Percentiles rank a stretch among this genome's conserved stretches.
phyloP scores from a whole-genome alignment of 2,329 filamentous ascomycete genomes.

The Fusarium sublunatum region DNA sequence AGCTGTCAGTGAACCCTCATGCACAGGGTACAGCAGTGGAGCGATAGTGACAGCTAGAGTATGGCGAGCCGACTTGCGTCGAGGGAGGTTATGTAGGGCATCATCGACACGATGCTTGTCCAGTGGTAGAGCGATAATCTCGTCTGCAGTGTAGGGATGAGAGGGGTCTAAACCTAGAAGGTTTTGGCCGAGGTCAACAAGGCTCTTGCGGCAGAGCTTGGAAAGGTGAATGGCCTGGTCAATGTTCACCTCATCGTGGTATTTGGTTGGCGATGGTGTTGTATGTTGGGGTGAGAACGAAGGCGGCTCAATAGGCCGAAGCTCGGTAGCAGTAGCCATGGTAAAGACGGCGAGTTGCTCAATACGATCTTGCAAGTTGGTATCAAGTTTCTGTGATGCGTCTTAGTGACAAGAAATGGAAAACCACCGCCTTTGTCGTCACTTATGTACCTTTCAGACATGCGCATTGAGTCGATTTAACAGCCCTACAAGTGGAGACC shows the following conservation, averaged over 20 bases:
- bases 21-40: slow-evolving; percentile 50
- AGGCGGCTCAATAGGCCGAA: slow-evolving; percentile 40
- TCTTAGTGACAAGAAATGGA: not conserved
- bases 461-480: not conserved
- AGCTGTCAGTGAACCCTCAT: slow-evolving; percentile 51
- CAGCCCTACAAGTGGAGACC: slow-evolving; percentile 39
- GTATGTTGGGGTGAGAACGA: slow-evolving; percentile 14
- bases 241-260: slow-evolving; percentile 34
- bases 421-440: not conserved
- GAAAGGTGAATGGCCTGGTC: slow-evolving; percentile 47
- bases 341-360: not conserved
- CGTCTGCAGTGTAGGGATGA: slow-evolving; percentile 49
- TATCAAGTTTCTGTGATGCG: not conserved
- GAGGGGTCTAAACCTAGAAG: slow-evolving; percentile 48
- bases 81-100: slow-evolving; percentile 49
- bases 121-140: slow-evolving; percentile 52
- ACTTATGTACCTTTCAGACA: slow-evolving; percentile 19
- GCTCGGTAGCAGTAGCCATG: slow-evolving; percentile 51
- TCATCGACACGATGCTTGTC: slow-evolving; percentile 47
- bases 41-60: slow-evolving; percentile 49
- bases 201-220: slow-evolving; percentile 45
- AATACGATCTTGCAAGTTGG: not conserved
- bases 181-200: slow-evolving; percentile 44
- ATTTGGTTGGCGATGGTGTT: slow-evolving; percentile 2
- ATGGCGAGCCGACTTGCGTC: slow-evolving; percentile 50